Evolutionary conservation across 1,284 basidiomycete species (phyloP).

Genomic region (Cystobasidiaceae sp.): DNA sequence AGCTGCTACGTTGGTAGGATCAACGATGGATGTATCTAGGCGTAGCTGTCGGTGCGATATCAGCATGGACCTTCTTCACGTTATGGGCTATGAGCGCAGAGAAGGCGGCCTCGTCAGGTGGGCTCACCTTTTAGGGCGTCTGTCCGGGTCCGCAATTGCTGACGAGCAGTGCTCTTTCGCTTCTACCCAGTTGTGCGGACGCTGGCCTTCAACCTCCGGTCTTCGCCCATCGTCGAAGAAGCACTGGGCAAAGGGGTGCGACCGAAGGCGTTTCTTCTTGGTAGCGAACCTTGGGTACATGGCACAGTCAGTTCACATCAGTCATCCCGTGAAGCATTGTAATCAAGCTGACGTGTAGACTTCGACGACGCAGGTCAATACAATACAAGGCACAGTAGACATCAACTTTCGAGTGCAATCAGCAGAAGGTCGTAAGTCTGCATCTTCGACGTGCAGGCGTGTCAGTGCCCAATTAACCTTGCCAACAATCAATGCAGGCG

Average conservation of each 20-base stretch:
- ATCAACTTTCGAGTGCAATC: conserved; percentile 68
- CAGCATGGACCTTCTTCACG: conserved; percentile 63
- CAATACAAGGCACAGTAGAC: conserved; percentile 68
- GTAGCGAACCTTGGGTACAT: conserved; percentile 65
- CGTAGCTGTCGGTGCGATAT: conserved; percentile 54
- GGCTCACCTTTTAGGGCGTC: too few species aligned
- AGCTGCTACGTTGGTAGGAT: conserved; percentile 30
- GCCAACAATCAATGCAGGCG: conserved; percentile 54
- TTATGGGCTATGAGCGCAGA: conserved; percentile 67
- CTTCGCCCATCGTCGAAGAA: conserved; percentile 52
- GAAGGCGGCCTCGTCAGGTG: conserved; percentile 63
- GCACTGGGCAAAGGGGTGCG: conserved; percentile 63
- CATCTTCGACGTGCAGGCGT: neutral
- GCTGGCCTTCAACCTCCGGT: conserved; percentile 57
- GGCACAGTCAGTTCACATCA: conserved; percentile 57
- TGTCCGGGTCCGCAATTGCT: neutral
- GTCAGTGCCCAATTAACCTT: neutral
- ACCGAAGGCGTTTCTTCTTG: conserved; percentile 62
- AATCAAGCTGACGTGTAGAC: neutral
- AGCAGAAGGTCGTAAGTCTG: conserved; percentile 54
- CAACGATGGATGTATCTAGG: conserved; percentile 34
- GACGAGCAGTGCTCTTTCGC: neutral
- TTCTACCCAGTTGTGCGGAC: conserved; percentile 54
- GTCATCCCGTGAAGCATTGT: neutral
- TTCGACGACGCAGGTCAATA: conserved; percentile 66